phyloP scores from a whole-genome alignment of 345 rosid species.

The Cardamine occulta region DNA sequence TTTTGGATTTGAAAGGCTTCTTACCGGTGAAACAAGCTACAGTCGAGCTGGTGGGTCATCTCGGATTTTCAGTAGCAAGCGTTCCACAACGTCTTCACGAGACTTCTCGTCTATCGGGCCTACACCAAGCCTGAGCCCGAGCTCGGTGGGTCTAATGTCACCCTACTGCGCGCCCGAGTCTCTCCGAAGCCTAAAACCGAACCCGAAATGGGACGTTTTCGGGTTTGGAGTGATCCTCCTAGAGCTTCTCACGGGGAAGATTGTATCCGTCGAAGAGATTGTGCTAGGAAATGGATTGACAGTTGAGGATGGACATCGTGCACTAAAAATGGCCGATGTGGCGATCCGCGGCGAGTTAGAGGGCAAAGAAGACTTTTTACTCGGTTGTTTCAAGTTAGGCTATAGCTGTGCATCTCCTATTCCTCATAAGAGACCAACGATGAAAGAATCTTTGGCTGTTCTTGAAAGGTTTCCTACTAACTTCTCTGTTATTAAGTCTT shows the following conservation, averaged over 20 bases:
- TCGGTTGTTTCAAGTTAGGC: conserved; percentile 77
- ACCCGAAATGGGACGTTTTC: conserved; percentile 85
- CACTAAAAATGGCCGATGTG: conserved; percentile 66
- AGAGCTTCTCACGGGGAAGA: conserved; percentile 76
- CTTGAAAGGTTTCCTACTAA: conserved; percentile 62
- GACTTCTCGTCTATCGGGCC: conserved; percentile 50
- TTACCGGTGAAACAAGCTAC: conserved; percentile 63
- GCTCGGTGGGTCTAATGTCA: conserved; percentile 60
- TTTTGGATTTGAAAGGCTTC: conserved; percentile 78
- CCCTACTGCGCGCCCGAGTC: conserved; percentile 85
- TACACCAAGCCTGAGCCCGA: conserved; percentile 69
- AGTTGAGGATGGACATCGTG: conserved; percentile 64
- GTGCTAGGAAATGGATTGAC: conserved; percentile 74
- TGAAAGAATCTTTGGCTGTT: conserved; percentile 75
- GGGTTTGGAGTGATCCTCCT: conserved; percentile 79
- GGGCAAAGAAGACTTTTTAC: conserved; percentile 75
- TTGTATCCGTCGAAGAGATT: conserved; percentile 65
- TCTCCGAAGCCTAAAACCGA: conserved; percentile 75
- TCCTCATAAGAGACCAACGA: conserved; percentile 85
- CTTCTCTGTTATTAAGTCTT: conserved; percentile 41
- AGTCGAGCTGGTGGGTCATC: conserved; percentile 63
- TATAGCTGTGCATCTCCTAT: conserved; percentile 71
- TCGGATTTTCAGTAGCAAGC: conserved; percentile 76
- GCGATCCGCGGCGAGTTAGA: conserved; percentile 73
- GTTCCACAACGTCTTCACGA: conserved; percentile 60